Percentiles rank a stretch among this genome's conserved stretches.
These are phyloP conservation scores for Trichoderma arundinaceum DNA, from an alignment of 2,329 filamentous ascomycete species.

Conservation along the genomic window DNA sequence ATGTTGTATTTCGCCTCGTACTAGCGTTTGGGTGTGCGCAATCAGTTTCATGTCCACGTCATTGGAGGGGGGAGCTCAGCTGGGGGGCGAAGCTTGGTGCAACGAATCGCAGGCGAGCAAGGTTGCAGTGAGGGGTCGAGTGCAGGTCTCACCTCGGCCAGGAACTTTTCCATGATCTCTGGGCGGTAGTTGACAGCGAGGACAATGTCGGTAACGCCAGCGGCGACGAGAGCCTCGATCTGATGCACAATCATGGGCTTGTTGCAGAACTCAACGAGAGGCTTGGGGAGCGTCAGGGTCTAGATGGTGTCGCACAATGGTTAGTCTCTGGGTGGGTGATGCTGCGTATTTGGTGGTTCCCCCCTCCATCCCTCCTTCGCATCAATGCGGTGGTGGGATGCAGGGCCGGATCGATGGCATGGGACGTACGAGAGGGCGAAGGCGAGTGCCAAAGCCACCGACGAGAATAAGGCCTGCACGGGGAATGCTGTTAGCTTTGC, in stretches of 20 bases:
- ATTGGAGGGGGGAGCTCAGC: constrained; percentile 5
- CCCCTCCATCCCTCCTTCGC: constrained; percentile 15
- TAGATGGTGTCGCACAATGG: constrained; percentile 47
- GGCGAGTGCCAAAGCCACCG: constrained; percentile 97
- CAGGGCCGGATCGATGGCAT: constrained; percentile 26
- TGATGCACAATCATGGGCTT: constrained; percentile 99
- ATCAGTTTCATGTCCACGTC: constrained; percentile 20
- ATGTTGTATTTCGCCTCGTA: constrained; percentile 93
- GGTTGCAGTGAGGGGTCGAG: background rate
- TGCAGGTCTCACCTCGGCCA: constrained; percentile 72
- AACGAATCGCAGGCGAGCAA: constrained; percentile 20
- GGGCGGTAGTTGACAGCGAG: constrained; percentile 98
- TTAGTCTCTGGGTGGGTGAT: constrained; percentile 30
- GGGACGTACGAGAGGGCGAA: constrained; percentile 85
- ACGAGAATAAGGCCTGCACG: constrained; percentile 91
- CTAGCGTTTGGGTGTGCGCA: constrained; percentile 48
- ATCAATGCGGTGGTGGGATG: constrained; percentile 20
- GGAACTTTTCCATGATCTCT: constrained; percentile 93
- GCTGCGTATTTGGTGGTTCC: constrained; percentile 1
- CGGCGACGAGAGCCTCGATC: constrained; percentile 90
- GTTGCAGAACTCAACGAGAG: constrained; percentile 97
- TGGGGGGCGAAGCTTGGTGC: constrained; percentile 12
- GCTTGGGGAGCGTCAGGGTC: constrained; percentile 97
- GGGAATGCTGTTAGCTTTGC: constrained; percentile 34
- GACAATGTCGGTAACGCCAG: constrained; percentile 96